Base-by-base conservation (phyloP, 2,329 filamentous ascomycete species). In the Dactylellina parvicollis region DNA sequence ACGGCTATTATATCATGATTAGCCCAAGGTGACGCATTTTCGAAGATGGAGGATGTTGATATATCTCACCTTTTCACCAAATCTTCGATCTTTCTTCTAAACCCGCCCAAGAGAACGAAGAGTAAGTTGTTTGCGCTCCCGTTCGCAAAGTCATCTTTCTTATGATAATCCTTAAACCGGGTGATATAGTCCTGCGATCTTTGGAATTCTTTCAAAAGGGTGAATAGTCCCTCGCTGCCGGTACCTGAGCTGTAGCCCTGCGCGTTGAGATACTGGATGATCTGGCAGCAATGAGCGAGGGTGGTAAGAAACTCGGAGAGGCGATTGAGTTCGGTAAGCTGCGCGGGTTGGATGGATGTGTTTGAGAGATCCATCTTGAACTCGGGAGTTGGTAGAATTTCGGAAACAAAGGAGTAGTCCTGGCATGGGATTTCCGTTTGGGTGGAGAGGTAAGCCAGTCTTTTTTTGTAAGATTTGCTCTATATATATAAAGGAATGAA, bases 401-500 rank as follows among this genome's bases (percentile, higher is more conserved):
- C 34, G 7, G 30, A 3, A 46, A 61, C 47, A 2, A 30, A 60
- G 4, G 61, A 38, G 1, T 55, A 60, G 8, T 50, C 28, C 14
- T 38, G 28, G 36, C 28, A 20, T 30, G 55, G 38, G 18, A 57
- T 30, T 5, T 46, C 5, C n/a, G 50, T 30, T 26, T 16, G 9
- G 22, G 50, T 20, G 3, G 57, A 72, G 7, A 72, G 66, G 24
- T 49, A 64, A 3, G 57, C 50, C n/a, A 72, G 66, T 14, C 66
- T 26, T 22, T 59, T 24, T 40, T 72, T 72, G 30, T 72, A 72
- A 16, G 55, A 20, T 64, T 54, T 46, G 10, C 42, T 56, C 66
- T 72, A 34, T 50, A 16, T 32, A 30, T n/a, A 24, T n/a, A 16
- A 30, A 10, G 32, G 9, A 38, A 24, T 30, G 32, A 34, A n/a